These are phyloP conservation scores for Aristolochia contorta DNA, from an alignment of 164 flowering plant genomes.

Conservation along the genomic window DNA sequence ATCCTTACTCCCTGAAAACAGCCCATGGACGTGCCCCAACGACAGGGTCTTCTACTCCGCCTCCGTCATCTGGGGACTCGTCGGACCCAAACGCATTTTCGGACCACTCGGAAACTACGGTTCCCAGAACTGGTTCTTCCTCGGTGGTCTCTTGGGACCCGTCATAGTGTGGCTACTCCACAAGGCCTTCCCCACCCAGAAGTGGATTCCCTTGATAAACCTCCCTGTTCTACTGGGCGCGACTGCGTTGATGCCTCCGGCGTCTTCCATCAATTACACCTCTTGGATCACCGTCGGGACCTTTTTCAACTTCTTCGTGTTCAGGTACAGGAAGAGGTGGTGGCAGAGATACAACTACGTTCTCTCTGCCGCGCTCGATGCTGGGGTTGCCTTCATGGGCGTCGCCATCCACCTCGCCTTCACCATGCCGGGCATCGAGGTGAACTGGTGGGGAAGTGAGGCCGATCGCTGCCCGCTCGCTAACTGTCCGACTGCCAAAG, in stretches of 20 bases:
- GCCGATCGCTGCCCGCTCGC: conserved; percentile 79
- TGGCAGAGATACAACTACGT: conserved; percentile 90
- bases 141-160: conserved; percentile 80
- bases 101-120: conserved; percentile 57
- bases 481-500: conserved; percentile 73
- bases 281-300: conserved; percentile 75
- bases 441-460: conserved; percentile 74
- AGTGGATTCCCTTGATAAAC: conserved; percentile 84
- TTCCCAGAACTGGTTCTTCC: conserved; percentile 85
- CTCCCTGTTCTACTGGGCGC: conserved; percentile 87
- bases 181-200: conserved; percentile 61
- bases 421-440: conserved; percentile 34
- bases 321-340: conserved; percentile 71
- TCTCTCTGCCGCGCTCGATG: conserved; percentile 87
- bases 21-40: conserved; percentile 81
- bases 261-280: conserved; percentile 69
- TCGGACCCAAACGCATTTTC: conserved; percentile 75
- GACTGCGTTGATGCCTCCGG: conserved; percentile 78
- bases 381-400: conserved; percentile 89
- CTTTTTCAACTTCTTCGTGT: conserved; percentile 75
- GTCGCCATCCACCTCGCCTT: conserved; percentile 56
- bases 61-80: conserved; percentile 91
- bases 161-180: conserved; percentile 66
- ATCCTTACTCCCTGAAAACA: conserved; percentile 39
- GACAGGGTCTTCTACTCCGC: conserved; percentile 92